These are phyloP conservation scores for Camellia granthamiana DNA, from an alignment of 148 eudicot genomes.

Conservation along the genomic window DNA sequence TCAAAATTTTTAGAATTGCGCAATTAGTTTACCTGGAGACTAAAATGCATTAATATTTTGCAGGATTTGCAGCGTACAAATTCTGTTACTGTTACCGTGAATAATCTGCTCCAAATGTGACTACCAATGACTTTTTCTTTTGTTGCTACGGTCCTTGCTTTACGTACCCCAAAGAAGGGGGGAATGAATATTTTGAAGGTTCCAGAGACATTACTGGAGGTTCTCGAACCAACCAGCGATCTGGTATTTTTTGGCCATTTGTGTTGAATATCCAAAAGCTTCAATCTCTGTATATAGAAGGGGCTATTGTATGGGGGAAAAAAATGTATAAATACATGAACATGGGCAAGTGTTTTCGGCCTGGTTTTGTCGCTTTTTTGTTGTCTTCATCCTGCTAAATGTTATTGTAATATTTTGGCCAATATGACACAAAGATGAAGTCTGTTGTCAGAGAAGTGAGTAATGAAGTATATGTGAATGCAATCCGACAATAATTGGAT, in stretches of 20 bases:
- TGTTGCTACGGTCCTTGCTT: constrained; percentile 10
- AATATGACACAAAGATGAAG: not conserved
- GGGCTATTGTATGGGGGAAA: constrained; percentile 4
- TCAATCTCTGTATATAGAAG: constrained; percentile 19
- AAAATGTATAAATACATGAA: constrained; percentile 3
- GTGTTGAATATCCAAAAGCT: constrained; percentile 13
- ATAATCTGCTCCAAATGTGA: constrained; percentile 98
- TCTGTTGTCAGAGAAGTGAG: not conserved
- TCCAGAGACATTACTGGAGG: constrained; percentile 12
- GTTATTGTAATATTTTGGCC: not conserved
- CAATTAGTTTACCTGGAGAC: not conserved
- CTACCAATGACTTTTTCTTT: not conserved
- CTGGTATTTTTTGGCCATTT: not conserved
- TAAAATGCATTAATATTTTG: constrained; percentile 10
- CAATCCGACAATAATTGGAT: too few species aligned
- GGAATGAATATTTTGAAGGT: constrained; percentile 11
- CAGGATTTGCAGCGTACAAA: constrained; percentile 96
- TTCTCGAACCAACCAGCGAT: not conserved
- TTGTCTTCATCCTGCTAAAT: not conserved
- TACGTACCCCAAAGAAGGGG: constrained; percentile 8
- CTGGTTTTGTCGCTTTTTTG: too few species aligned
- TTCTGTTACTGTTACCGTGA: constrained; percentile 82
- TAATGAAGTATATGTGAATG: not conserved
- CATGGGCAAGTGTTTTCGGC: not conserved
- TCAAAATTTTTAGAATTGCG: not conserved